Conservation (phyloP, 192 early-diverging fungal species). For the Chytriomyces hyalinus region DNA sequence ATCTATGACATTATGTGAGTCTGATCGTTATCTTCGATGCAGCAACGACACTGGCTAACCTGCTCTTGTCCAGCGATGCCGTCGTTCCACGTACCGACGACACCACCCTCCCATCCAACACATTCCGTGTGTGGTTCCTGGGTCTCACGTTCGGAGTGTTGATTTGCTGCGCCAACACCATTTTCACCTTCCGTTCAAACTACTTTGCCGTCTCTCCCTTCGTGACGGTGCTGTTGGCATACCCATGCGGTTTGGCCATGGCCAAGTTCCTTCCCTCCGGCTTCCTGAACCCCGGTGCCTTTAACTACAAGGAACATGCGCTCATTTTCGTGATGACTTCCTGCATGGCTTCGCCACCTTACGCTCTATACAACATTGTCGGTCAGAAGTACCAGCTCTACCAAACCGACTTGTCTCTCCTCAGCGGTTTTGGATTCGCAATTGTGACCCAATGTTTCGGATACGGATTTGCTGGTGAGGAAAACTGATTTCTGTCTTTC, state of each 20-base stretch:
- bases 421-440: conserved; percentile 45
- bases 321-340: conserved; percentile 32
- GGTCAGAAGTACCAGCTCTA: conserved; percentile 15
- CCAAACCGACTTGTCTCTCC: not conserved
- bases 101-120: conserved; percentile 65
- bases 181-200: not conserved
- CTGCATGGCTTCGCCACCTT: conserved; percentile 33
- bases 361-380: not conserved
- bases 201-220: not conserved
- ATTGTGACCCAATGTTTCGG: conserved; percentile 58
- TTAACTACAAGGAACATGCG: conserved; percentile 53
- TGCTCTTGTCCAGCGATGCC: not conserved
- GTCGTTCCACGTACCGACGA: conserved; percentile 75
- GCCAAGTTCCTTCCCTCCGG: conserved; percentile 40
- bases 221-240: not conserved
- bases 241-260: not conserved
- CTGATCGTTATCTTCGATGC: not conserved
- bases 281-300: conserved; percentile 55
- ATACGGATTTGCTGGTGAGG: conserved; percentile 44
- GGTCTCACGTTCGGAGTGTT: conserved; percentile 39
- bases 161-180: conserved; percentile 56
- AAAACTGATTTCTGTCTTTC: too few species aligned
- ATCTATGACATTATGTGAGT: too few species aligned
- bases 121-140: conserved; percentile 75
- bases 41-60: not conserved